Evolutionary conservation across 306 rosid genomes (phyloP).

Genomic region (Begonia loranthoides): DNA sequence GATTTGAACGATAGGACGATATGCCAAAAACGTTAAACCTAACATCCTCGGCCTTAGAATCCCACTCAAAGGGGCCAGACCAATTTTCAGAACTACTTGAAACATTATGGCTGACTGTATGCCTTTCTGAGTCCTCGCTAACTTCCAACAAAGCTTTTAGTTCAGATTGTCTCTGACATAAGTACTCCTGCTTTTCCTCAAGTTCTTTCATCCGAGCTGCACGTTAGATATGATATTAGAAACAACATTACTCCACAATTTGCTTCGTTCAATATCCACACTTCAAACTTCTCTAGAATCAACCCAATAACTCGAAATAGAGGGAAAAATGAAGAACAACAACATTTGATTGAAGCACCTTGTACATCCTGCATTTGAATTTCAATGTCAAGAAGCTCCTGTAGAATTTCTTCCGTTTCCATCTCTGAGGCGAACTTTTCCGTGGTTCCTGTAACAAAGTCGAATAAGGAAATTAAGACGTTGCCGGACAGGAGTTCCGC

Average conservation of each 20-base stretch:
- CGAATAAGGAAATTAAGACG: no score
- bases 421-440: conserved; percentile 9
- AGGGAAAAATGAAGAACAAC: background rate
- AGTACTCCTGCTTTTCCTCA: conserved; percentile 61
- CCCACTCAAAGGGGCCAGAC: conserved; percentile 76
- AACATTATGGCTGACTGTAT: conserved; percentile 19
- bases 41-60: conserved; percentile 62
- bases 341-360: conserved; percentile 23
- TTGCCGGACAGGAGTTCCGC: no score
- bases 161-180: conserved; percentile 65
- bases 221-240: background rate
- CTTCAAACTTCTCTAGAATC: background rate
- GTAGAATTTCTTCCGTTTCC: conserved; percentile 43
- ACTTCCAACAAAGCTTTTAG: conserved; percentile 55
- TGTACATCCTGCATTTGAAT: conserved; percentile 62
- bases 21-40: conserved; percentile 78
- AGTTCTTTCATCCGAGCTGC: conserved; percentile 53
- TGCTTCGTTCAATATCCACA: background rate
- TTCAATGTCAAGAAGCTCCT: conserved; percentile 59
- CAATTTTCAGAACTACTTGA: conserved; percentile 46
- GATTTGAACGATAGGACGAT: conserved; percentile 77
- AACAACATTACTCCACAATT: background rate
- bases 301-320: background rate
- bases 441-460: no score
- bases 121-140: conserved; percentile 30